Base-by-base conservation (phyloP, 176 grass and related monocot species). In the Pharus latifolius region DNA sequence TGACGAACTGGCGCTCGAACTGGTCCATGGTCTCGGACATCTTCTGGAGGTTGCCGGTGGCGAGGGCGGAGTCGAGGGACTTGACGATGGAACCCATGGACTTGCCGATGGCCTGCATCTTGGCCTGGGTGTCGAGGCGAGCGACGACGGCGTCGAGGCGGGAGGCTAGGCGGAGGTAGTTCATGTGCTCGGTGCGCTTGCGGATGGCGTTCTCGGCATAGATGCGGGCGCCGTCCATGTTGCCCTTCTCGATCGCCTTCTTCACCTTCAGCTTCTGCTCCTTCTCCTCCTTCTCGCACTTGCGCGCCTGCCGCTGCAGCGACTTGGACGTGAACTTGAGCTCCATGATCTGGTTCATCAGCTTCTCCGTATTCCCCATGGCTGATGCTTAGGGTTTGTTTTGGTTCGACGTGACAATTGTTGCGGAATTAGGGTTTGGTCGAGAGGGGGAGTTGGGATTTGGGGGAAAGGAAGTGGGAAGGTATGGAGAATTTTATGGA, bases 241-340 rank as follows among this genome's bases (percentile, higher is more conserved):
- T 98, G 5, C 89, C 94, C 83, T 98, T 93, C 82, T 98, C 95
- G 72, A 93, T 91, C 19, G 95, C 90, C 84, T 98, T 98, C 89
- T 93, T 98, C 11, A 93, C 94, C 94, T 98, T 92, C 69, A 97
- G 83, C 74, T 92, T 97, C 75, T 92, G 79, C 60, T 88, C 77
- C 70, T 97, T 98, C 90, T 93, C 89, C 76, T 93, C 89, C 84
- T 93, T 98, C 81, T 98, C 95, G 80, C 95, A 98, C 81, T 90
- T 93, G 69, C 89, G 94, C 26, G 90, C 81, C 81, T 90, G 80
- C 58, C 90, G 84, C 84, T 98, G 94, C 34, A 98, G 84, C 78
- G 84, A 93, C 83, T 91, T 93, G 53, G 95, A 90, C 3, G 87
- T 88, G 84, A 98, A 94, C 75, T 91, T 93, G 66, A 98, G 90